Evolutionary conservation across 2,329 filamentous ascomycete species (phyloP).

Genomic region (Chaetomium sp.): DNA sequence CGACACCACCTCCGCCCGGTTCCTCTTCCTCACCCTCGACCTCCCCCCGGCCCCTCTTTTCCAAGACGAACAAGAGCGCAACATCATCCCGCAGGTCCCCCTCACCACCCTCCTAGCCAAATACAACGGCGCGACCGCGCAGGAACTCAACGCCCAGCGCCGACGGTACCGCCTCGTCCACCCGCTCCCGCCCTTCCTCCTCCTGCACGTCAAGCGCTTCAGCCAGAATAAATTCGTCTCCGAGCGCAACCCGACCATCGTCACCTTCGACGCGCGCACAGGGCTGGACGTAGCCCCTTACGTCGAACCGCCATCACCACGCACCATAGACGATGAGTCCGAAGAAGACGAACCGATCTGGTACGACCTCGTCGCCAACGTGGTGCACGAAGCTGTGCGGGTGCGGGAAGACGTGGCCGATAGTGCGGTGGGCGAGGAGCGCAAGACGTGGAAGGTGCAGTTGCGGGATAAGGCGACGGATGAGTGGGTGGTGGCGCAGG

Average conservation of each 20-base stretch:
- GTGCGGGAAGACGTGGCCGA: constrained; percentile 79
- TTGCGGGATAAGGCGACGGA: constrained; percentile 71
- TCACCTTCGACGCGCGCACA: constrained; percentile 76
- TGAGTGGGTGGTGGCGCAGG: constrained; percentile 90
- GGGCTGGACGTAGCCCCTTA: constrained; percentile 82
- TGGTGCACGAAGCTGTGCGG: constrained; percentile 78
- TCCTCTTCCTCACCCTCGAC: constrained; percentile 88
- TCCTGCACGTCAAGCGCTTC: constrained; percentile 97
- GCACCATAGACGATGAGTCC: constrained; percentile 35
- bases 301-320: constrained; percentile 67
- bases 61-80: constrained; percentile 88
- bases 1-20: constrained; percentile 68
- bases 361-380: constrained; percentile 94
- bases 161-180: constrained; percentile 85
- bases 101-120: constrained; percentile 79
- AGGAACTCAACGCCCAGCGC: constrained; percentile 83
- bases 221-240: constrained; percentile 93
- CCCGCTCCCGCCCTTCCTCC: constrained; percentile 81
- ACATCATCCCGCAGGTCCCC: constrained; percentile 91
- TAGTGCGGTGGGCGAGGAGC: constrained; percentile 63
- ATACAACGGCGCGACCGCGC: constrained; percentile 81
- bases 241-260: constrained; percentile 95
- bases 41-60: constrained; percentile 88
- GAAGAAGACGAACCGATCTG: constrained; percentile 67
- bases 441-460: constrained; percentile 91